Percentiles rank a stretch among this genome's conserved stretches.
These are phyloP conservation scores for Bullera alba DNA, from an alignment of 768 basidiomycete species.

Conservation along the genomic window DNA sequence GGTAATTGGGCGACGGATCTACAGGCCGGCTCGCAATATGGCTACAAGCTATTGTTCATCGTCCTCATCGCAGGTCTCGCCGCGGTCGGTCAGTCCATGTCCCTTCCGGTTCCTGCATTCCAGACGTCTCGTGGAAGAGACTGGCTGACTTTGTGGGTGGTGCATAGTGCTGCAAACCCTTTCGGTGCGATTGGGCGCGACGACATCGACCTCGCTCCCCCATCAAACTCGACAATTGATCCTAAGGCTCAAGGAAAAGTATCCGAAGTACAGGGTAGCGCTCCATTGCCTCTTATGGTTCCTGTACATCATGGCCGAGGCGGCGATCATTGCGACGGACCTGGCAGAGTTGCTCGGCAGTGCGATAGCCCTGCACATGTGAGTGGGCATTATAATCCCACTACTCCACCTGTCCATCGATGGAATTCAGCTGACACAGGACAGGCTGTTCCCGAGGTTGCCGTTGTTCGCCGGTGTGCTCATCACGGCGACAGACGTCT, in stretches of 20 bases:
- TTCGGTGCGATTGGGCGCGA: slow-evolving; percentile 65
- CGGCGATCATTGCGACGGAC: slow-evolving; percentile 70
- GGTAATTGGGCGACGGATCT: slow-evolving; percentile 86
- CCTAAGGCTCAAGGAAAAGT: slow-evolving; percentile 37
- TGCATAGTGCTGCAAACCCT: slow-evolving; percentile 65
- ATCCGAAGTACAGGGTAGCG: slow-evolving; percentile 32
- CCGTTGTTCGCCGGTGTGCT: slow-evolving; percentile 46
- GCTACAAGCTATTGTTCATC: slow-evolving; percentile 78
- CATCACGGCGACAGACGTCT: slow-evolving; percentile 44
- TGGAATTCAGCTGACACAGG: background rate
- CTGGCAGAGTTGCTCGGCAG: slow-evolving; percentile 74
- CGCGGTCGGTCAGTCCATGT: slow-evolving; percentile 52
- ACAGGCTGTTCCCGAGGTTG: slow-evolving; percentile 44
- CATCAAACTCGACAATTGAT: slow-evolving; percentile 33
- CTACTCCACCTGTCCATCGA: background rate
- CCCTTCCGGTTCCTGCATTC: background rate
- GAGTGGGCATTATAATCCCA: slow-evolving; percentile 4
- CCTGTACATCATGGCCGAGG: slow-evolving; percentile 50
- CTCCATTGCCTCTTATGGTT: slow-evolving; percentile 19
- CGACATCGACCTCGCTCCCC: slow-evolving; percentile 36
- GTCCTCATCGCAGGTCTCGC: slow-evolving; percentile 75
- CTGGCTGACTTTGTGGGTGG: background rate
- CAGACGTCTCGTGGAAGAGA: background rate
- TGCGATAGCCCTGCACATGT: slow-evolving; percentile 69
- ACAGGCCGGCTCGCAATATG: slow-evolving; percentile 75